Evolutionary conservation across 768 basidiomycete genomes (phyloP).

Genomic region (Trichaptum fuscoviolaceum): DNA sequence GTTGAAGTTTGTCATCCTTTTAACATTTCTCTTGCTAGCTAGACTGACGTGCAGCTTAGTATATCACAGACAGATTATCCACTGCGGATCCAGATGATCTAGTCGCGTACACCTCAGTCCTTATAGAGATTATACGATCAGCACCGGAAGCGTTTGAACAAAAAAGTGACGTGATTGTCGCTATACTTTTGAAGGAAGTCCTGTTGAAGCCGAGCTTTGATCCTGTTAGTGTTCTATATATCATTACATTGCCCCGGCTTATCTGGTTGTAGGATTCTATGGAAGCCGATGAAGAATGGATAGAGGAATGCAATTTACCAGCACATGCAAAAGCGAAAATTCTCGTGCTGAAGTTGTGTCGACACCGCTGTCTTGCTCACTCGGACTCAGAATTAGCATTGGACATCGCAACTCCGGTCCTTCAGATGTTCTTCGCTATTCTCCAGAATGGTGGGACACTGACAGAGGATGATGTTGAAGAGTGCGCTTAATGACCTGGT

Average conservation of each 20-base stretch:
- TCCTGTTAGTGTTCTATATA: neutral
- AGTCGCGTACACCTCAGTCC: slow-evolving; percentile 62
- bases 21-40: neutral
- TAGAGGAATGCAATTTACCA: slow-evolving; percentile 57
- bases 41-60: slow-evolving; percentile 31
- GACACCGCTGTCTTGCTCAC: slow-evolving; percentile 74
- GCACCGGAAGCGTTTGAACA: slow-evolving; percentile 72
- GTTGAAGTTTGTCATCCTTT: slow-evolving; percentile 49
- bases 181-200: slow-evolving; percentile 63
- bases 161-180: slow-evolving; percentile 68
- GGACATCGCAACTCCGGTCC: slow-evolving; percentile 66
- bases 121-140: slow-evolving; percentile 68
- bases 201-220: slow-evolving; percentile 50
- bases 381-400: slow-evolving; percentile 50
- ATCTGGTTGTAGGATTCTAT: slow-evolving; percentile 45
- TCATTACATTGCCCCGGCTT: neutral
- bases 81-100: slow-evolving; percentile 45
- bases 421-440: slow-evolving; percentile 72
- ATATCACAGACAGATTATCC: slow-evolving; percentile 48
- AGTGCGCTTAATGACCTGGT: slow-evolving; percentile 30
- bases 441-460: slow-evolving; percentile 66
- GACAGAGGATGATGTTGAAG: slow-evolving; percentile 45
- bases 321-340: slow-evolving; percentile 64
- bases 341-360: slow-evolving; percentile 71
- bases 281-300: slow-evolving; percentile 66